Base-by-base conservation (phyloP, 2,329 filamentous ascomycete species). In the Colletotrichum graminicola region DNA sequence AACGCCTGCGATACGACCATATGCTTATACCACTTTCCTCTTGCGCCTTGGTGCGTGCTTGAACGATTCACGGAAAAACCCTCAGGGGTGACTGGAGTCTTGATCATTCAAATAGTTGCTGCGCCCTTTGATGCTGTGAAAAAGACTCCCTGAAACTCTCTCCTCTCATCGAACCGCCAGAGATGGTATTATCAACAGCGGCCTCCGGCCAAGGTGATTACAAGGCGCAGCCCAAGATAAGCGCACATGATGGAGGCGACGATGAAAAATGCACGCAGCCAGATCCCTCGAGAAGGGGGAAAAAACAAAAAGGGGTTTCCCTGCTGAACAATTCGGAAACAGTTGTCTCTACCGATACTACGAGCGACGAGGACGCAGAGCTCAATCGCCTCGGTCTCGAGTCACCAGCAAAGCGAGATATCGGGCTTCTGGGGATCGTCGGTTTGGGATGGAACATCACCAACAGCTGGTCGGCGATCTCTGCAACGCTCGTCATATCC, bases 381-480 rank as follows among this genome's bases (percentile, higher is more conserved):
- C 36, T 71, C 7, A 39, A 12, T 14, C 67, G 63, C 12, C 63
- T 71, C 4, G 67, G 67, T 0, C 67, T 71, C 5, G 41, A 71
- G 5, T 47, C 63, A 10, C 63, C 34, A 0, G 43, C 67, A 18
- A 71, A 71, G 3, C 49, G 67, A 43, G 67, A 71, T 26, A 71
- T 71, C 18, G 63, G 67, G 0, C 56, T 62, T 1, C 52, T 71
- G 16, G 67, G 32, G 0, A 71, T 71, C 1, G 12, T 67, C 7
- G 62, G 39, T 3, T 32, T 67, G 1, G 67, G 67, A 14, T 71
- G 63, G 67, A 71, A 71, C 8, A 71, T 77, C 21, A 74, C 71
- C 68, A 78, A 78, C 62, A 78, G 75, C 62, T 78, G 77, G 77
- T 49, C 72, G 1, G 77, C 68, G 14, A 47, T 78, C 7, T 67